phyloP scores from a whole-genome alignment of 345 rosid genomes.

The Euphorbia lathyris region DNA sequence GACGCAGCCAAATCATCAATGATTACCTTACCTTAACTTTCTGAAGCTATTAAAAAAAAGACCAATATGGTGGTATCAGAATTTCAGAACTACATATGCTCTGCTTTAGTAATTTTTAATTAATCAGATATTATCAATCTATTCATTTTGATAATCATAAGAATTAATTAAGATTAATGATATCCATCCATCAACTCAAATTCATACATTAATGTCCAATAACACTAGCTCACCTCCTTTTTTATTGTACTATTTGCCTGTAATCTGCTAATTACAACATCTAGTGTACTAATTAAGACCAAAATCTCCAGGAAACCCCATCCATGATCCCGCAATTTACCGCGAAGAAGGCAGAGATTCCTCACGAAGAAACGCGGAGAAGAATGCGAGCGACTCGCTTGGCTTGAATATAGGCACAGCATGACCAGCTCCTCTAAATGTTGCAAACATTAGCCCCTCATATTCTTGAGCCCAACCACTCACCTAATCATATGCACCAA shows the following conservation, averaged over 20 bases:
- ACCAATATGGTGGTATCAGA: no score
- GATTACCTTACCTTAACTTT: no score
- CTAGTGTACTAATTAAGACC: background rate
- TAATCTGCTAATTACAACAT: background rate
- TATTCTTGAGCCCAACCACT: slow-evolving; percentile 77
- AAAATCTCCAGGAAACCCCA: slow-evolving; percentile 5
- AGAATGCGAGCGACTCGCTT: slow-evolving; percentile 59
- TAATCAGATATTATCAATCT: no score
- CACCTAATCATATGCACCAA: no score
- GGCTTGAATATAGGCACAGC: slow-evolving; percentile 90
- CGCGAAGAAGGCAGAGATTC: slow-evolving; percentile 32
- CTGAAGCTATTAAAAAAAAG: no score
- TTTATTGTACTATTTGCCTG: background rate
- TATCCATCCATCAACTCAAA: no score
- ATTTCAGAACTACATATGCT: no score
- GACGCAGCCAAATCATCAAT: no score
- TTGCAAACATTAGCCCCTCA: slow-evolving; percentile 76
- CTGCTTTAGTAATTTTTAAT: no score
- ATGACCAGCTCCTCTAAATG: slow-evolving; percentile 98
- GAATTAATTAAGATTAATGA: no score
- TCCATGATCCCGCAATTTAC: background rate
- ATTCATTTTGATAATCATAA: no score
- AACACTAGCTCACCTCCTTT: background rate
- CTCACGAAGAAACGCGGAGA: slow-evolving; percentile 64
- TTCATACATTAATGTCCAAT: no score